These are phyloP conservation scores for Verticillium nubilum DNA, from an alignment of 2,329 filamentous ascomycete genomes.

Conservation along the genomic window DNA sequence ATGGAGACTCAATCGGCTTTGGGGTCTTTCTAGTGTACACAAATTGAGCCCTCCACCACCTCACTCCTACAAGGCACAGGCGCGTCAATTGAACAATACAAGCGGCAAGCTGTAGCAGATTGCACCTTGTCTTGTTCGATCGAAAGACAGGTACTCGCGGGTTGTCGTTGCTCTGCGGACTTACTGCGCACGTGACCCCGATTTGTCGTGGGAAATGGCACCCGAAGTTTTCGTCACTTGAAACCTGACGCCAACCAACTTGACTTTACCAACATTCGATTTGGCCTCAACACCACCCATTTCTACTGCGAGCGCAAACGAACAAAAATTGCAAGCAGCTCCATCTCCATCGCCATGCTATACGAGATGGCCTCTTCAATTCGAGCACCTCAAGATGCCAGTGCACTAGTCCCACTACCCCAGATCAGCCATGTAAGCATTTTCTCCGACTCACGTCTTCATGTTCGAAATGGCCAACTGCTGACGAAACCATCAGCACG, in stretches of 20 bases:
- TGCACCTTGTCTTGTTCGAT: not conserved
- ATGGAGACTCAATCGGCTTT: too few relatives aligned
- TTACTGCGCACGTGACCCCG: not conserved
- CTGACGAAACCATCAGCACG: slow-evolving; percentile 39
- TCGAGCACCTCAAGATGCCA: not conserved
- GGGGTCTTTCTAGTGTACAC: not conserved
- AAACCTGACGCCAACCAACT: not conserved
- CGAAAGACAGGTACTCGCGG: not conserved
- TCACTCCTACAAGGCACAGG: not conserved
- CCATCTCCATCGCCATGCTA: not conserved
- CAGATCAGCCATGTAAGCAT: slow-evolving; percentile 8
- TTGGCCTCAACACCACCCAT: not conserved
- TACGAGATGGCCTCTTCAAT: not conserved
- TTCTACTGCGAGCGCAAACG: too few relatives aligned
- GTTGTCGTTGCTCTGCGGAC: not conserved
- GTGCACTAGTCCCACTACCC: slow-evolving; percentile 2
- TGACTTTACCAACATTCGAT: not conserved
- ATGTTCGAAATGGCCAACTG: not conserved
- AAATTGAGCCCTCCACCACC: not conserved
- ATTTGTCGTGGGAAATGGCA: not conserved
- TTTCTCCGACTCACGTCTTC: not conserved
- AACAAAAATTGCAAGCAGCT: not conserved
- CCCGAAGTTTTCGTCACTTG: not conserved
- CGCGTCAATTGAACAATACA: not conserved
- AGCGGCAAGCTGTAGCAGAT: not conserved